Evolutionary conservation across 2,329 filamentous ascomycete genomes (phyloP), one percentile per base, ranked within the genome.

Genomic region (Arthrobotrys iridis): DNA sequence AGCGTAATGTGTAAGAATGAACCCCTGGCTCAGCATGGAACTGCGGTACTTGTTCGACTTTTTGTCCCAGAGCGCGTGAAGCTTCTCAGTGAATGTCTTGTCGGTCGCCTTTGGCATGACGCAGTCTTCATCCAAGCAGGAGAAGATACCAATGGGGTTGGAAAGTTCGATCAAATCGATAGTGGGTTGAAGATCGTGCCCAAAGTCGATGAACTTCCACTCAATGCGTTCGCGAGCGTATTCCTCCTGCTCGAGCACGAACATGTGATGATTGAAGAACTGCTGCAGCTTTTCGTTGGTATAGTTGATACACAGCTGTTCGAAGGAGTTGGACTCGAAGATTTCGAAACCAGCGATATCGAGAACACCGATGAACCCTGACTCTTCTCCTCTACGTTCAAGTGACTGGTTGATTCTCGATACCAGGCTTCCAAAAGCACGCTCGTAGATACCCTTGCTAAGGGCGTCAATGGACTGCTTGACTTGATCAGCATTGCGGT

Each of bases 211-310:
- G 81, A 99, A 99, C 81, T 98, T 93, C 95, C 95, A 99, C 83
- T 99, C 95, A 79, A 99, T 99, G 82, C 97, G 92, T 81, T 99
- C 95, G 52, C 94, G 87, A 6, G 95, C 93, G 82, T 99, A 99
- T 82, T 99, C 95, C 82, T 99, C 95, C 80, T 99, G 95, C 81
- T 99, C 95, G 5, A 99, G 86, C 7, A 99, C 95, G 81, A 99
- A 99, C 95, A 99, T 99, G 84, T 99, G 96, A 81, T 99, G 95
- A 80, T 99, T 99, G 87, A 99, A 99, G 82, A 99, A 99, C 79
- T 99, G 95, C 81, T 99, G 95, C 4, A 99, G 88, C 82, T 97
- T 99, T 82, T 99, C 95, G 83, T 99, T 99, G 76, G 96, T 98
- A 83, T 99, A 99, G 83, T 99, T 99, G 86, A 99, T 99, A 85